Base-by-base conservation (phyloP, 176 grass and related monocot genomes). In the Bothriochloa decipiens region DNA sequence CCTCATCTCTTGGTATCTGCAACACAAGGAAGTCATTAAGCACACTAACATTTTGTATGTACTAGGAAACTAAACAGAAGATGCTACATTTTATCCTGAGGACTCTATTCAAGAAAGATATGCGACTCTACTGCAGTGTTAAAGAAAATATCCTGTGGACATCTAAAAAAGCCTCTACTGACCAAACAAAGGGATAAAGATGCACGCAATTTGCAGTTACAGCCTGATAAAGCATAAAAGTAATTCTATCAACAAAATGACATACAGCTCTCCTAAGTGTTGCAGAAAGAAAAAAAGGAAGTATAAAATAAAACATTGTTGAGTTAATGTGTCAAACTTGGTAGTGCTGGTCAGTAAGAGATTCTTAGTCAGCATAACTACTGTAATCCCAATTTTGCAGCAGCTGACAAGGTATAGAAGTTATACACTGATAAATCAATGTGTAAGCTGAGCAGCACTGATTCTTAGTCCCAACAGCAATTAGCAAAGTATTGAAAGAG, bases 1-100 rank as follows among this genome's bases (percentile, higher is more conserved):
- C 96, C 73, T 99, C 96, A 67, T 99, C 96, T 79, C 84, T 82
- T 76, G 96, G 93, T 89, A 96, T 86, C 96, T 99, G 83, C 22
- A 35, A 83, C 29, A 70, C 22, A 83, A 79, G 46, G 26, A 62
- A 75, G 60, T 17, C 29, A 41, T 63, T 76, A 78, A 72, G 2
- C 57, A 76, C 15, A 47, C 41, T 74, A 15, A 75, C 36, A 23
- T 65, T 68, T 22, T 47, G 11, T 20, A 83, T 52, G 53, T 65
- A 60, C 82, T 22, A 65, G 35, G 16, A 12, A 57, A 68, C 6
- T 61, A 72, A 16, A 65, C 47, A 33, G 18, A 82, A 26, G 18
- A 12, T 42, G 33, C 12, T 57, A 69, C 5, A 75, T 42, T 73
- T 40, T 75, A 68, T 57, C 25, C 14, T 29, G 65, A 4, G 18